A percentile compares a stretch with the other conserved stretches of the same genome.
These are phyloP conservation scores for Colletotrichum sansevieriae DNA, from an alignment of 2,329 filamentous ascomycete genomes.

Conservation along the genomic window DNA sequence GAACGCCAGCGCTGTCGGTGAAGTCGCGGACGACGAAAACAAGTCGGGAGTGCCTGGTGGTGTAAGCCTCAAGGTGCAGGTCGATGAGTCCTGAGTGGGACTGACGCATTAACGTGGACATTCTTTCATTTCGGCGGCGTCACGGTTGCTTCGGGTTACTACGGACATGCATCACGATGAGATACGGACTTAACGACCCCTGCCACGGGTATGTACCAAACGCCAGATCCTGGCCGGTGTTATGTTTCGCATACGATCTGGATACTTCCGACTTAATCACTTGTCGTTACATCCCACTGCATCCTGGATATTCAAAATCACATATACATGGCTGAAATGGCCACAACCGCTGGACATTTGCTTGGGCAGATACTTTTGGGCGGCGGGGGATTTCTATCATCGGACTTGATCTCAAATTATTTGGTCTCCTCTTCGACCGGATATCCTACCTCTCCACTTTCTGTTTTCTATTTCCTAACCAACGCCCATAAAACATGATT, in stretches of 20 bases:
- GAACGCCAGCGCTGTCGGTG: constrained; percentile 66
- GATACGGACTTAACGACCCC: constrained; percentile 28
- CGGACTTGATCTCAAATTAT: constrained; percentile 25
- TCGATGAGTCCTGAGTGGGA: constrained; percentile 48
- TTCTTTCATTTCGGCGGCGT: constrained; percentile 18
- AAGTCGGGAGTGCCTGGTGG: constrained; percentile 43
- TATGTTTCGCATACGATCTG: constrained; percentile 26
- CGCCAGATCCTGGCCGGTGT: constrained; percentile 10
- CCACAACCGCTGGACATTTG: constrained; percentile 34
- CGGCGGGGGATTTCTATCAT: background rate
- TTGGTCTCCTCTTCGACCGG: constrained; percentile 2
- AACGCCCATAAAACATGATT: background rate
- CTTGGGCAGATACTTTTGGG: constrained; percentile 23
- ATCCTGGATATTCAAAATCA: constrained; percentile 12
- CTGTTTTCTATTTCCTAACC: background rate
- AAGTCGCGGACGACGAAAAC: constrained; percentile 48
- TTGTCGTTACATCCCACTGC: constrained; percentile 35
- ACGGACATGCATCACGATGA: constrained; percentile 36
- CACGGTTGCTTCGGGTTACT: constrained; percentile 29
- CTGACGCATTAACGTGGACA: background rate
- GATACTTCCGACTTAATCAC: constrained; percentile 25
- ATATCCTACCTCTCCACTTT: background rate
- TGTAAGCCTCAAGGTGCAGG: constrained; percentile 46
- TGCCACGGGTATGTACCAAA: constrained; percentile 10
- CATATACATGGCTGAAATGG: constrained; percentile 35